phyloP scores from a whole-genome alignment of 2,329 filamentous ascomycete species.

The Cladobotryum protrusum region DNA sequence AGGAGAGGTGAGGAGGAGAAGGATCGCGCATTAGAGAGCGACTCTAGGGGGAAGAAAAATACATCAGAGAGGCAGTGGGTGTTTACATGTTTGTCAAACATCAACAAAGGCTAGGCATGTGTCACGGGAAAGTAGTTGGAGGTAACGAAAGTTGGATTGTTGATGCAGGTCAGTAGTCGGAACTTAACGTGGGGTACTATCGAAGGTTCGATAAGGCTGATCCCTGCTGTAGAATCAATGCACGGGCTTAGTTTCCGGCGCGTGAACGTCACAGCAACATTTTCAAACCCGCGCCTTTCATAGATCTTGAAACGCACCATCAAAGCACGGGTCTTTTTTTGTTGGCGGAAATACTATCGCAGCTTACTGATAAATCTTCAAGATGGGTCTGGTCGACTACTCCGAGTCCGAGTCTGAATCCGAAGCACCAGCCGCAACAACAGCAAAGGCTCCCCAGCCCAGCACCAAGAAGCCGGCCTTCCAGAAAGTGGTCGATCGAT shows the following conservation, averaged over 20 bases:
- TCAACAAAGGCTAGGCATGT: neutral
- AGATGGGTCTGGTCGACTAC: slow-evolving; percentile 76
- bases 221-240: neutral
- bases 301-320: neutral
- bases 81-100: slow-evolving; percentile 11
- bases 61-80: slow-evolving; percentile 9
- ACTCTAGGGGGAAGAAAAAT: slow-evolving; percentile 6
- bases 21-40: neutral
- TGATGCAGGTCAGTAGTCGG: slow-evolving; percentile 1
- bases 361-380: slow-evolving; percentile 6
- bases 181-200: slow-evolving; percentile 6
- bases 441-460: slow-evolving; percentile 24
- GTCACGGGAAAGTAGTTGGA: neutral
- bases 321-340: neutral
- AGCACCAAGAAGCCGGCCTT: slow-evolving; percentile 53
- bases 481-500: slow-evolving; percentile 74
- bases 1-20: slow-evolving; percentile 5
- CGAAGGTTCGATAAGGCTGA: neutral
- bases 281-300: neutral
- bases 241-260: neutral
- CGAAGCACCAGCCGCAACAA: slow-evolving; percentile 23
- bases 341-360: neutral
- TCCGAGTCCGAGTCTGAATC: slow-evolving; percentile 73
- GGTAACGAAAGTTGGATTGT: neutral
- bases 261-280: neutral